phyloP scores from a whole-genome alignment of 2,329 filamentous ascomycete genomes.

The Claviceps spartinae region DNA sequence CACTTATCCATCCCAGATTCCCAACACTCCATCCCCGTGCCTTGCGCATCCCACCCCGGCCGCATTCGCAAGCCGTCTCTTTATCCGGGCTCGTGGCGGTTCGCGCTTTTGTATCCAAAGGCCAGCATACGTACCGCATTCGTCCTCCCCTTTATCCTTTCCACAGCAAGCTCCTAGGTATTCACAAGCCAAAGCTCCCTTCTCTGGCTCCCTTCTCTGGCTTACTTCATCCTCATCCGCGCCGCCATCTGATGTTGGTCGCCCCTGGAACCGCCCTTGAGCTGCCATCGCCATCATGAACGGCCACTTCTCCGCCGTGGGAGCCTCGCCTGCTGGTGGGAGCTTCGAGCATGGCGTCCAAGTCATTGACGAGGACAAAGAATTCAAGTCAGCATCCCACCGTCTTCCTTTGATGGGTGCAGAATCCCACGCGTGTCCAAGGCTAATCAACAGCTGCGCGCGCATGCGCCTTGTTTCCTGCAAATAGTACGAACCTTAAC shows the following conservation, averaged over 20 bases:
- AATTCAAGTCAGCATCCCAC: constrained; percentile 66
- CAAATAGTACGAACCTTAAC: constrained; percentile 55
- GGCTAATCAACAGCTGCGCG: background rate
- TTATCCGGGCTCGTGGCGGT: background rate
- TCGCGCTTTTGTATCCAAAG: background rate
- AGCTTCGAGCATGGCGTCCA: constrained; percentile 90
- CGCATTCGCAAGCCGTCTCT: background rate
- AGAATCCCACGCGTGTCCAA: background rate
- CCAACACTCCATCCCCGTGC: background rate
- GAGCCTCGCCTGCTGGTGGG: constrained; percentile 47
- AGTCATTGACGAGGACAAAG: constrained; percentile 82
- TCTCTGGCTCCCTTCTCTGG: background rate
- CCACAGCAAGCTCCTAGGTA: background rate
- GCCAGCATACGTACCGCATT: too few relatives aligned
- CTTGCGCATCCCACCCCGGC: background rate
- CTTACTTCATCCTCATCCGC: background rate
- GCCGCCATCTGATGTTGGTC: constrained; percentile 1
- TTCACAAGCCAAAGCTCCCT: background rate
- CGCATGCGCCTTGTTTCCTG: background rate
- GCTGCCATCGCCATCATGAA: constrained; percentile 42
- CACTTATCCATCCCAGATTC: background rate
- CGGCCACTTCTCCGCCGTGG: constrained; percentile 65
- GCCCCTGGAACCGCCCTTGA: background rate
- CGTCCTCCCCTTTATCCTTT: too few relatives aligned
- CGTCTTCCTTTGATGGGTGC: background rate